phyloP scores from a whole-genome alignment of 768 basidiomycete genomes.

The Chiua virens region DNA sequence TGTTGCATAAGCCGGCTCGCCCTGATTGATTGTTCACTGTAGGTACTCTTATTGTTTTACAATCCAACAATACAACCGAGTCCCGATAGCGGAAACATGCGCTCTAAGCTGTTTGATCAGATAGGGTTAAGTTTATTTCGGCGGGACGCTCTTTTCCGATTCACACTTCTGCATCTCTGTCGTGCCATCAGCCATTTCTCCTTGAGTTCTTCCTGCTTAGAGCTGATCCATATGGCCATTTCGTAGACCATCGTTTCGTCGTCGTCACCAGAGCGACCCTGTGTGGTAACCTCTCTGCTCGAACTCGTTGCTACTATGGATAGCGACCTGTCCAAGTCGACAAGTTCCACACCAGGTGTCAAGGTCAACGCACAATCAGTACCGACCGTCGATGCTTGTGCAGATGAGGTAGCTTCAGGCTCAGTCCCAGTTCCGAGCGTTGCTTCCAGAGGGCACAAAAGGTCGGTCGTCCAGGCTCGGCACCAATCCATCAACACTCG shows the following conservation, averaged over 20 bases:
- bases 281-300: no score
- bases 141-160: not conserved
- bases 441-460: not conserved
- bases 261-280: not conserved
- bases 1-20: no score
- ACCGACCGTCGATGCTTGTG: not conserved
- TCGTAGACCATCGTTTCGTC: not conserved
- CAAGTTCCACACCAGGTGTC: no score
- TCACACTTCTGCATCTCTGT: not conserved
- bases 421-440: not conserved
- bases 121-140: not conserved
- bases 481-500: constrained; percentile 14
- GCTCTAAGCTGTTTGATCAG: no score
- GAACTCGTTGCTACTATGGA: no score
- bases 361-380: not conserved
- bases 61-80: not conserved
- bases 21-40: no score
- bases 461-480: not conserved
- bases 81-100: no score
- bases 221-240: not conserved
- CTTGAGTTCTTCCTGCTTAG: constrained; percentile 8
- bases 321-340: no score
- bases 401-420: not conserved
- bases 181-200: constrained; percentile 8
- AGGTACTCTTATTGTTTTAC: no score